phyloP scores from a whole-genome alignment of 148 eudicot genomes.

The Nyssa sinensis region DNA sequence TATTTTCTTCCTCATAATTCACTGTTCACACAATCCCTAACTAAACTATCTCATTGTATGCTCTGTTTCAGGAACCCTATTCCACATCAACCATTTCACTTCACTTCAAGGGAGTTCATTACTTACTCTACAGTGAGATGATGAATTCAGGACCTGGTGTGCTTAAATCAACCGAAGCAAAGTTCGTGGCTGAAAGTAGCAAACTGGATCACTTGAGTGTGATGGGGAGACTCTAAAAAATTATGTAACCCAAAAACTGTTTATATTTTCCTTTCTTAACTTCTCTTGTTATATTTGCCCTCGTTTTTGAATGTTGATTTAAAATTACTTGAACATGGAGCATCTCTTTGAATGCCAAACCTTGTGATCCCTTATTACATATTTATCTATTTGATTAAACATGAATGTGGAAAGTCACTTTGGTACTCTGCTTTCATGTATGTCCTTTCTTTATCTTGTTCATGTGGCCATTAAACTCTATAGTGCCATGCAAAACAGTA shows the following conservation, averaged over 20 bases:
- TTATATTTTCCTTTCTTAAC: not conserved
- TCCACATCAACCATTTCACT: conserved; percentile 42
- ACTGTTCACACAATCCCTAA: not conserved
- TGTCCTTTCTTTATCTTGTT: not conserved
- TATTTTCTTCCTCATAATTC: not conserved
- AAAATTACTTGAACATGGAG: not conserved
- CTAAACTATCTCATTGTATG: conserved; percentile 7
- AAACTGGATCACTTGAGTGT: not conserved
- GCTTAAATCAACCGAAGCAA: not conserved
- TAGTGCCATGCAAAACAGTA: not conserved
- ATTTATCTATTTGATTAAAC: not conserved
- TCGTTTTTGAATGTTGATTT: no score
- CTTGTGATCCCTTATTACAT: not conserved
- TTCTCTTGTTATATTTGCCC: not conserved
- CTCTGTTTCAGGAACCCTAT: conserved; percentile 37
- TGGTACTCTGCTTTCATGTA: not conserved
- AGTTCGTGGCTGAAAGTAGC: not conserved
- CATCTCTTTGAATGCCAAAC: not conserved
- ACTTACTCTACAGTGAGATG: conserved; percentile 36
- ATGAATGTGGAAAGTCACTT: not conserved
- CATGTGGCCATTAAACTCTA: not conserved
- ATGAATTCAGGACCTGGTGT: conserved; percentile 3
- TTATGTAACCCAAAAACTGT: not conserved
- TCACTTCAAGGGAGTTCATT: conserved; percentile 41
- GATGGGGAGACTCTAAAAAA: not conserved